A percentile compares a stretch with the other conserved stretches of the same genome.
phyloP scores from a whole-genome alignment of 768 basidiomycete species.

The Mycena alexandri region DNA sequence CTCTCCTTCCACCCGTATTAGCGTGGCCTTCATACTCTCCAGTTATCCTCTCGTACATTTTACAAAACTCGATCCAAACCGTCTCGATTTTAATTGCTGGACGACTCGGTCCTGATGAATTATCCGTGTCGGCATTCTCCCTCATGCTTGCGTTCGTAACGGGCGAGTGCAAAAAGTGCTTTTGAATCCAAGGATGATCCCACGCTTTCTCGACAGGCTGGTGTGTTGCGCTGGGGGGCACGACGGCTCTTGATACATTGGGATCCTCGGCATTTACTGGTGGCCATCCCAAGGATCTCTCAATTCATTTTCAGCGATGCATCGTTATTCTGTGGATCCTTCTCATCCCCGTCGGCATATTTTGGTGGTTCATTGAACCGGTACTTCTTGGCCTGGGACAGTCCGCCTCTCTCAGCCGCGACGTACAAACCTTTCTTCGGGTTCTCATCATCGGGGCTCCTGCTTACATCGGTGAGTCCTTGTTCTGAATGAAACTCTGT shows the following conservation, averaged over 20 bases:
- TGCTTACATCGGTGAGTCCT: conserved; percentile 65
- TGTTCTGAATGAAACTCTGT: not conserved
- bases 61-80: conserved; percentile 83
- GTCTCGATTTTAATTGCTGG: conserved; percentile 73
- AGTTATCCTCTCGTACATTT: conserved; percentile 78
- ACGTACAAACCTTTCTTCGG: conserved; percentile 76
- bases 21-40: conserved; percentile 7
- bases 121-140: conserved; percentile 79
- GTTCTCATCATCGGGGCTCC: conserved; percentile 75
- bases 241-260: conserved; percentile 81
- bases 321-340: conserved; percentile 73
- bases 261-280: conserved; percentile 85
- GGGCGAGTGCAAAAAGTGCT: conserved; percentile 64
- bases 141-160: conserved; percentile 85
- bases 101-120: conserved; percentile 75
- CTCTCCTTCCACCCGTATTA: not conserved
- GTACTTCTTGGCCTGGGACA: conserved; percentile 75
- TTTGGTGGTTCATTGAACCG: conserved; percentile 77
- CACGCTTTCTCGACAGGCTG: conserved; percentile 69
- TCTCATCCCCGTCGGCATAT: conserved; percentile 69
- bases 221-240: conserved; percentile 84
- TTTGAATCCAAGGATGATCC: conserved; percentile 58
- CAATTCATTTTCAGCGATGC: conserved; percentile 80
- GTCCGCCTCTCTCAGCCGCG: conserved; percentile 63
- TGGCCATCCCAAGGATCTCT: conserved; percentile 72